A percentile compares a stretch with the other conserved stretches of the same genome.
These are phyloP conservation scores for Aspergillus sclerotialis DNA, from an alignment of 2,329 filamentous ascomycete genomes.

Conservation along the genomic window DNA sequence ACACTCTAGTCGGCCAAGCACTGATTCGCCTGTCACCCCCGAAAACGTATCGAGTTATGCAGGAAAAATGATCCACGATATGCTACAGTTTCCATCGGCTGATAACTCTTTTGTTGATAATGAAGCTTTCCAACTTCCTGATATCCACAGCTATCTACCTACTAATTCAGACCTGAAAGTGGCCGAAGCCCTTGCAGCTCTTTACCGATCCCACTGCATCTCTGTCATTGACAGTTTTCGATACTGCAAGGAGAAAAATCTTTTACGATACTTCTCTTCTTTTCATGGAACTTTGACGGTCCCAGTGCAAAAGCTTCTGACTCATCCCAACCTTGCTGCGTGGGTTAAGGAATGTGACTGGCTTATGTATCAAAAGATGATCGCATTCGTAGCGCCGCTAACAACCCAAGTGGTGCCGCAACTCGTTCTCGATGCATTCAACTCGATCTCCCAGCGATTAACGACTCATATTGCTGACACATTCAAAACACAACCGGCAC, in stretches of 20 bases:
- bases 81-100: slow-evolving; percentile 31
- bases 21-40: slow-evolving; percentile 26
- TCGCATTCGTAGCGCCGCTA: slow-evolving; percentile 80
- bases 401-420: slow-evolving; percentile 88
- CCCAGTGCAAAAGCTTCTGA: slow-evolving; percentile 88
- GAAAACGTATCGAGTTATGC: slow-evolving; percentile 32
- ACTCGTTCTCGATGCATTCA: slow-evolving; percentile 75
- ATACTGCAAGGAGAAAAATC: slow-evolving; percentile 93
- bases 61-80: slow-evolving; percentile 32
- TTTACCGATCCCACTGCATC: slow-evolving; percentile 92
- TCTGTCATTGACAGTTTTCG: slow-evolving; percentile 92
- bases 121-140: slow-evolving; percentile 71
- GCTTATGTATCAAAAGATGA: slow-evolving; percentile 94
- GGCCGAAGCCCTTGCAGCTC: slow-evolving; percentile 73
- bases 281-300: slow-evolving; percentile 96
- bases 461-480: slow-evolving; percentile 76
- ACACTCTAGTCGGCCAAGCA: slow-evolving; percentile 15
- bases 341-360: slow-evolving; percentile 98
- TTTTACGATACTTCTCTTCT: slow-evolving; percentile 88
- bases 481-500: slow-evolving; percentile 75
- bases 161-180: slow-evolving; percentile 77
- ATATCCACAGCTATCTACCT: slow-evolving; percentile 75
- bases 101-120: slow-evolving; percentile 48
- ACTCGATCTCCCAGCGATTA: slow-evolving; percentile 75
- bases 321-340: slow-evolving; percentile 68